Conservation (phyloP, 176 grass and related monocot genomes). For the Aegilops speltoides region DNA sequence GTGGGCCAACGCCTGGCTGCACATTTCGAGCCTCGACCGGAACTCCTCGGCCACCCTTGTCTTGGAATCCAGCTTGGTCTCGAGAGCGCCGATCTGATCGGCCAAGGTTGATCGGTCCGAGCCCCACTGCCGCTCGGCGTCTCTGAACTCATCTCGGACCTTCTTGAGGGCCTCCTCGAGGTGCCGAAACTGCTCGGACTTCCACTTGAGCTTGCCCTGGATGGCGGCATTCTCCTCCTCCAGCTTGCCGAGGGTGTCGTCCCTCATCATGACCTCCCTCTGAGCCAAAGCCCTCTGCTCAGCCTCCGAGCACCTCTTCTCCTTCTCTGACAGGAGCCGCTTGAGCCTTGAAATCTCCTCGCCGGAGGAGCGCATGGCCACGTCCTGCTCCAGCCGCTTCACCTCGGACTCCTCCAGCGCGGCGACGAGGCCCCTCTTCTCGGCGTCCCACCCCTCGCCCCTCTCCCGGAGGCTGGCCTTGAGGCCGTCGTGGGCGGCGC, state of each 20-base stretch:
- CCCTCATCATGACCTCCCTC: slow-evolving; percentile 58
- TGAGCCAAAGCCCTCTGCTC: slow-evolving; percentile 48
- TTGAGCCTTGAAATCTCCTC: slow-evolving; percentile 59
- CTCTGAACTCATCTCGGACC: slow-evolving; percentile 54
- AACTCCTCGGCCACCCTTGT: slow-evolving; percentile 56
- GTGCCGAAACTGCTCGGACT: slow-evolving; percentile 79
- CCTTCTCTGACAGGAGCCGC: slow-evolving; percentile 44
- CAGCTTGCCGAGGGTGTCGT: slow-evolving; percentile 51
- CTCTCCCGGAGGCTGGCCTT: slow-evolving; percentile 45
- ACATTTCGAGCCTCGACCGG: slow-evolving; percentile 54
- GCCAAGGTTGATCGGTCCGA: slow-evolving; percentile 57
- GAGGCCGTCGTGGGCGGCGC: slow-evolving; percentile 52
- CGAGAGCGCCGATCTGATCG: slow-evolving; percentile 50
- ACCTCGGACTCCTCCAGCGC: slow-evolving; percentile 65
- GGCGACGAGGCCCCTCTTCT: slow-evolving; percentile 42
- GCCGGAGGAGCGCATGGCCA: slow-evolving; percentile 7
- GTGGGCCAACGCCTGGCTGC: slow-evolving; percentile 65
- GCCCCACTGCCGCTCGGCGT: slow-evolving; percentile 50
- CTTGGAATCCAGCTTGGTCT: slow-evolving; percentile 53
- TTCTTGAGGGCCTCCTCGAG: slow-evolving; percentile 81
- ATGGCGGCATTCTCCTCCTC: slow-evolving; percentile 71
- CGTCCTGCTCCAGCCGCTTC: slow-evolving; percentile 49
- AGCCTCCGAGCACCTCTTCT: slow-evolving; percentile 53
- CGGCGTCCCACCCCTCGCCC: slow-evolving; percentile 46
- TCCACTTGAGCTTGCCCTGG: slow-evolving; percentile 75